Base-by-base conservation (phyloP, 1,139 yeast genomes). In the Saccharomyces hybrid region DNA sequence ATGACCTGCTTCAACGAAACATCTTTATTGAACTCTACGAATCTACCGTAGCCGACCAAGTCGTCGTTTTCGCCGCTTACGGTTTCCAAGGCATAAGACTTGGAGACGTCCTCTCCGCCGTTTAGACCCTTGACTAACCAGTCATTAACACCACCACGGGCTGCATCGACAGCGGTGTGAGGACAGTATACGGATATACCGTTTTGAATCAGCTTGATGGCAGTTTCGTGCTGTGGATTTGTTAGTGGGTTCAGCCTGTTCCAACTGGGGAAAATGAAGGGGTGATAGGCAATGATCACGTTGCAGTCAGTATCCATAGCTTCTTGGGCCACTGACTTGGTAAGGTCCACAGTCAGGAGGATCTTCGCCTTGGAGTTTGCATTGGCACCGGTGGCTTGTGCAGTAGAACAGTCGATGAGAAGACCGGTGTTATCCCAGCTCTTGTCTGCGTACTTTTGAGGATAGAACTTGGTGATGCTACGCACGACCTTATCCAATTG, bases 341-440 rank as follows among this genome's bases (percentile, higher is more conserved):
- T 93, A 58, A 95, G 75, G 65, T 93, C 99, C 52, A 93, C 82
- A 0, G 99, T 82, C 51, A 93, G 73, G 29, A 93, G 72, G 2
- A 93, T 76, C 76, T 57, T 77, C 2, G 69, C 64, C 61, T 52
- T 68, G 56, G 56, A 47, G 27, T 56, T 51, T 16, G 44, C 25
- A 1, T 25, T 11, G 28, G 31, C 50, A 38, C 57, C 54, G 8
- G 65, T 64, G 0, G 68, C 59, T 11, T 50, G 42, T n/a, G 53
- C 57, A 11, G 54, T 51, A 2, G 73, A 65, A 44, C 81, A 73
- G 65, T 89, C 96, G 7, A 93, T 85, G 47, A 93, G 72, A 53
- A 91, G 74, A 0, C 98, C 98, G 0, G 96, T 89, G 67, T 91
- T 91, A 68, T 93, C 99, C 98, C 98, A 93, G 1, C 91, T 70